Evolutionary conservation across 768 basidiomycete species (phyloP).

Genomic region (Hebeloma cylindrosporum): DNA sequence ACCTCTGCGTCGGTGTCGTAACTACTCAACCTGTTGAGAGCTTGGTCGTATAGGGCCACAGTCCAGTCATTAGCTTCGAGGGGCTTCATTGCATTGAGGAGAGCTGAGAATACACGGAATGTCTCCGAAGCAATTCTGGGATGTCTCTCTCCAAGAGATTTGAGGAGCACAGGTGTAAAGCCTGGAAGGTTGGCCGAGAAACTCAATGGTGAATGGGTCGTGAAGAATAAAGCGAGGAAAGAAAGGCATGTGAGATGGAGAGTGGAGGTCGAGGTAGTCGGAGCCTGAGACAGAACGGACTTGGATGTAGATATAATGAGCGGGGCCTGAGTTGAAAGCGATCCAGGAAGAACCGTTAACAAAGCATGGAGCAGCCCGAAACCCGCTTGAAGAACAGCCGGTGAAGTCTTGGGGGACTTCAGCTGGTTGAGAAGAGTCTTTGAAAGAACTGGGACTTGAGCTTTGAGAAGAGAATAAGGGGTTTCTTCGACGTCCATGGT

Average conservation of each 20-base stretch:
- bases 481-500: slow-evolving; percentile 76
- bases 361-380: slow-evolving; percentile 78
- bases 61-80: slow-evolving; percentile 65
- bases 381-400: slow-evolving; percentile 80
- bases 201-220: slow-evolving; percentile 57
- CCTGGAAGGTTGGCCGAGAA: slow-evolving; percentile 61
- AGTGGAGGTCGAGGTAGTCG: slow-evolving; percentile 75
- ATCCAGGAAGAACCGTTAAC: slow-evolving; percentile 80
- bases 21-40: slow-evolving; percentile 64
- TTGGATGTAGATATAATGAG: slow-evolving; percentile 65
- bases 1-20: slow-evolving; percentile 94
- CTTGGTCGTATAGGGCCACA: slow-evolving; percentile 72
- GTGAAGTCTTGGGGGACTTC: slow-evolving; percentile 73
- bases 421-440: slow-evolving; percentile 86
- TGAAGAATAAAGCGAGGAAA: slow-evolving; percentile 85
- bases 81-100: slow-evolving; percentile 76
- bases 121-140: slow-evolving; percentile 88
- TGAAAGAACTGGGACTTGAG: slow-evolving; percentile 75
- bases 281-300: slow-evolving; percentile 61
- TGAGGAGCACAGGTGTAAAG: slow-evolving; percentile 74
- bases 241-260: slow-evolving; percentile 83
- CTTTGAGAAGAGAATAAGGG: slow-evolving; percentile 67
- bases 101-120: slow-evolving; percentile 82
- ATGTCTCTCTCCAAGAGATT: slow-evolving; percentile 76
- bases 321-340: slow-evolving; percentile 66